Conservation (phyloP, 495 filamentous ascomycete genomes). For the Parathielavia appendiculata region DNA sequence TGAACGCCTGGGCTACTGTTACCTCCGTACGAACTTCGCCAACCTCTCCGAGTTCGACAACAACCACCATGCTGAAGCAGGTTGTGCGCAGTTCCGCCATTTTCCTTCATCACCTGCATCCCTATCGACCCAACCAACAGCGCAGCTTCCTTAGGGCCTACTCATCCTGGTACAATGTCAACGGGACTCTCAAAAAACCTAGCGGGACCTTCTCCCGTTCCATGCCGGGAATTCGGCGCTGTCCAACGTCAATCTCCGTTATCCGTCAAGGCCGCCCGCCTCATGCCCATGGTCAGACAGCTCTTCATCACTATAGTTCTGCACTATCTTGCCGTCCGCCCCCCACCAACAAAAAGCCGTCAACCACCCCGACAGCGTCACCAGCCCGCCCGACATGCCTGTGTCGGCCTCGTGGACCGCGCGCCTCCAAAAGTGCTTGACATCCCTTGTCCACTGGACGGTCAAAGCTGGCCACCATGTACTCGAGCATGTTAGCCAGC, state of each 20-base stretch:
- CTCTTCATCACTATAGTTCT: constrained; percentile 1
- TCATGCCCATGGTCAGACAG: not conserved
- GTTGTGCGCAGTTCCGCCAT: not conserved
- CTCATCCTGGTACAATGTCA: not conserved
- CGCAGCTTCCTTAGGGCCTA: not conserved
- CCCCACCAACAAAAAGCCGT: constrained; percentile 10
- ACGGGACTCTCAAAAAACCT: not conserved
- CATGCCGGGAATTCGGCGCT: constrained; percentile 2
- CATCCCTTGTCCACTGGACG: not conserved
- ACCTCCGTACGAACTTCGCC: no score
- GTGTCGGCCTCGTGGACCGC: not conserved
- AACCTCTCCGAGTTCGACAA: no score
- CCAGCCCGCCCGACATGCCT: not conserved
- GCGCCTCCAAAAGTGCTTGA: not conserved
- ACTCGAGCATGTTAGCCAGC: constrained; percentile 3
- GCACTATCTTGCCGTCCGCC: not conserved
- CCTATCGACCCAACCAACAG: constrained; percentile 4
- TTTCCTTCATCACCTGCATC: not conserved
- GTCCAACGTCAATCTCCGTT: not conserved
- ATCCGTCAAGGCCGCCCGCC: not conserved
- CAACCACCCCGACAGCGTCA: constrained; percentile 3
- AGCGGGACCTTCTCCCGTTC: not conserved
- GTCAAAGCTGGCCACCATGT: constrained; percentile 7
- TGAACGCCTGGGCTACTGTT: no score
- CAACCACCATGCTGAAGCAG: constrained; percentile 7